Evolutionary conservation across 495 filamentous ascomycete genomes (phyloP), one percentile per base, ranked within the genome.

Genomic region (Xanthoparmelia taractica): DNA sequence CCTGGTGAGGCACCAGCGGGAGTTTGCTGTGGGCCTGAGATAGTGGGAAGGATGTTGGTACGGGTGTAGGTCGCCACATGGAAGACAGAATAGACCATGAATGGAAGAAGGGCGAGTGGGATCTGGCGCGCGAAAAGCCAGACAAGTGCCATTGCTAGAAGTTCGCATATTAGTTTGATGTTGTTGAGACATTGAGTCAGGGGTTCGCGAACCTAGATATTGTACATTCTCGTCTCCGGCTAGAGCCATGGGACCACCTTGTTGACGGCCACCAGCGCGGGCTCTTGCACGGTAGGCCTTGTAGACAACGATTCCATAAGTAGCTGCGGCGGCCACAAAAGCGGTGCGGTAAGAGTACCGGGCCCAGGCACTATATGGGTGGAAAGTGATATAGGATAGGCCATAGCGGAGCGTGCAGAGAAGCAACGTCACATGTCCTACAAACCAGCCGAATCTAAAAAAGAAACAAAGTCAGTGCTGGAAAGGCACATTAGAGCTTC

Each of bases 231-330:
- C 94, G 74, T 98, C 94, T 23, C 84, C 76, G 60, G 85, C 79
- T 64, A 94, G 75, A 66, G 85, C 84, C 56, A 92, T 36, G 33
- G 77, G 59, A 34, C 74, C 72, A 66, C 85, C 84, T 65, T 77
- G 79, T 66, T 84, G 82, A 47, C 82, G 80, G 61, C 78, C 80
- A 57, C 85, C 86, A 57, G 82, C 77, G 74, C 85, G 84, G 65
- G 87, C 81, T 62, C 90, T 85, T 64, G 94, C 89, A 62, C 92
- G 85, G 77, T 89, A 92, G 58, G 90, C 91, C 83, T 98, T 98
- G 82, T 96, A 97, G n/a, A 97, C 95, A 25, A 98, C 94, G 64
- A 98, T 97, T 66, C 95, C 94, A 76, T 98, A 98, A 4, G 94
- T 97, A 34, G 83, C 84, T 17, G 92, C 90, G 0, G 94, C 94